Conservation (phyloP, 345 rosid genomes). For the Hibiscus tridactylites region DNA sequence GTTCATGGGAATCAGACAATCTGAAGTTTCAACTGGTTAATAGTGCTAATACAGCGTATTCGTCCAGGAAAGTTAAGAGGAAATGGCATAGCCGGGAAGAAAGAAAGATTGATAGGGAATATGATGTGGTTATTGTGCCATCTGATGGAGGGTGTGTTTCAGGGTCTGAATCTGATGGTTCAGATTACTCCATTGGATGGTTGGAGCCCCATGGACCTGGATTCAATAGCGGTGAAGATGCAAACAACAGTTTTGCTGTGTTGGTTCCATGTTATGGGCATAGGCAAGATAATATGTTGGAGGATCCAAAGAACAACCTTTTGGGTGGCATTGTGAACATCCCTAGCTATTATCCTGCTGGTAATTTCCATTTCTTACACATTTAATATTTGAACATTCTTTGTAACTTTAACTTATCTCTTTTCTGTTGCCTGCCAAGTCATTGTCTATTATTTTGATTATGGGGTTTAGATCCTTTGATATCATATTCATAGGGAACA, state of each 20-base stretch:
- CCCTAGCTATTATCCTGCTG: constrained; percentile 33
- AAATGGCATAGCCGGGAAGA: constrained; percentile 64
- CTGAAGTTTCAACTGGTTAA: constrained; percentile 48
- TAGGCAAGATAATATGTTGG: constrained; percentile 24
- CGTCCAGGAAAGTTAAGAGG: constrained; percentile 46
- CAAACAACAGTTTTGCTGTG: constrained; percentile 57
- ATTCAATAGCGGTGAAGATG: constrained; percentile 53
- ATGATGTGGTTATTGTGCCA: constrained; percentile 67
- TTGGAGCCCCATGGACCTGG: constrained; percentile 70
- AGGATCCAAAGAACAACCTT: constrained; percentile 24
- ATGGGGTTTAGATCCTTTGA: neutral
- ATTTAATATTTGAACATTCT: neutral
- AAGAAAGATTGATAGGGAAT: constrained; percentile 58
- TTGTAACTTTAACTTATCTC: neutral
- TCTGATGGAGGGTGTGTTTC: constrained; percentile 72
- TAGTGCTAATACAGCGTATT: constrained; percentile 29
- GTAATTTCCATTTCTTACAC: constrained; percentile 25
- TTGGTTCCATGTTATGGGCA: constrained; percentile 62
- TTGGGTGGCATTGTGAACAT: constrained; percentile 38
- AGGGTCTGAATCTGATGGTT: constrained; percentile 66
- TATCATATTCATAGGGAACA: neutral
- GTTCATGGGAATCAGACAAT: constrained; percentile 41
- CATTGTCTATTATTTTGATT: neutral
- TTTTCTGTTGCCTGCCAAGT: neutral
- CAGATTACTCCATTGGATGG: constrained; percentile 77